Base-by-base conservation (phyloP, 345 rosid species). In the Punica granatum region DNA sequence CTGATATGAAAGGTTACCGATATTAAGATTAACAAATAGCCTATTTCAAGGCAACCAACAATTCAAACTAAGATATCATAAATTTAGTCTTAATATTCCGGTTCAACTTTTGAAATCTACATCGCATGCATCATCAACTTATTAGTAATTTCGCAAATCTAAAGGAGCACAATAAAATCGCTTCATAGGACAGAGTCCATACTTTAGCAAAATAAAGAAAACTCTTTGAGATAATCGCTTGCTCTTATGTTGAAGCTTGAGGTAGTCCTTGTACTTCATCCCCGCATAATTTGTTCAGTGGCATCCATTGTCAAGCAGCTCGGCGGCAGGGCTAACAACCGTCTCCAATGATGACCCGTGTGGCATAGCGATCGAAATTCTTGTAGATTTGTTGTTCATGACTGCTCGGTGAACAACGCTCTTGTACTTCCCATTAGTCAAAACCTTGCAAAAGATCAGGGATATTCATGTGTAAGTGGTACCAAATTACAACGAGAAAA, bases 151-250 rank as follows among this genome's bases (percentile, higher is more conserved):
- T n/a, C n/a, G n/a, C n/a, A n/a, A n/a, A n/a, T n/a, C n/a, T n/a
- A n/a, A n/a, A n/a, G n/a, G n/a, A n/a, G n/a, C n/a, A n/a, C n/a
- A 25, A 83, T 73, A 44, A 9, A 44, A 44, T 44, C 49, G 10
- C 11, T 44, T 9, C 49, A 44, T 44, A 44, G 49, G 10, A 44
- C 10, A 15, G 49, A 15, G 11, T 15, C 14, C 10, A 44, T 44
- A 9, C 5, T 43, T 43, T 43, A 7, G 5, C 5, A 43, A 43
- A 43, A n/a, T 54, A 54, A 12, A 23, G 9, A 6, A 10, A 7
- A 54, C 7, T 6, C 60, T 13, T 23, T 12, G 19, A 54, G 11
- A 54, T n/a, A 23, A 12, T 7, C 19, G 46, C 25, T 63, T 63
- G 28, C 25, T 36, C 9, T 26, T 63, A 8, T 34, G 28, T 15